phyloP scores from a whole-genome alignment of 495 filamentous ascomycete genomes.

The Clavariopsis aquatica region DNA sequence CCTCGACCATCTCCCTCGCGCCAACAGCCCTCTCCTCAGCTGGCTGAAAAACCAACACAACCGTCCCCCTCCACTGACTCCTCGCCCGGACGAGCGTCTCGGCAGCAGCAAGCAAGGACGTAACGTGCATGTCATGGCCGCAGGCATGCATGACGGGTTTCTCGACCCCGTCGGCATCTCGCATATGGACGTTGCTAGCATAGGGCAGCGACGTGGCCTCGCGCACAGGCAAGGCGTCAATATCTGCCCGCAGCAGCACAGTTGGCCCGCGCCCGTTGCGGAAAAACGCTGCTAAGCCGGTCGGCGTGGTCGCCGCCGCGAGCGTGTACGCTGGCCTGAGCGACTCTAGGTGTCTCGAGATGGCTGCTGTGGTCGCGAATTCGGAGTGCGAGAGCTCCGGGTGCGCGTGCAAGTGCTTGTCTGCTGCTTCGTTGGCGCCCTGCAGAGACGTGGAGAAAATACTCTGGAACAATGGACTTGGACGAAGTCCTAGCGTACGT shows the following conservation, averaged over 20 bases:
- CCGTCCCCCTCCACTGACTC: conserved; percentile 56
- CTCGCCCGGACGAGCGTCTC: conserved; percentile 48
- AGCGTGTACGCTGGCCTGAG: too few relatives aligned
- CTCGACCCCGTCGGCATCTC: conserved; percentile 48
- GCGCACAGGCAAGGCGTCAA: conserved; percentile 62
- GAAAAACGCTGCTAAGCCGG: too few relatives aligned
- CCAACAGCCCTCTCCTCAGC: conserved; percentile 59
- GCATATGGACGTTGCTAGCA: conserved; percentile 50
- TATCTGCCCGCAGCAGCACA: conserved; percentile 60
- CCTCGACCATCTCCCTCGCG: too few relatives aligned
- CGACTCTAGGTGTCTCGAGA: too few relatives aligned
- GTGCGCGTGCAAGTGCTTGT: too few relatives aligned
- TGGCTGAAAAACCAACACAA: conserved; percentile 63
- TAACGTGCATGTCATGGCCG: conserved; percentile 66
- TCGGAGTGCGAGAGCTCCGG: too few relatives aligned
- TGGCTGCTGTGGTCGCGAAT: too few relatives aligned
- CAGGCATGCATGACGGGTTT: conserved; percentile 68
- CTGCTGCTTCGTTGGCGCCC: too few relatives aligned
- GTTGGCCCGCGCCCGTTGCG: conserved; percentile 57
- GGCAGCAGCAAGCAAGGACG: conserved; percentile 54
- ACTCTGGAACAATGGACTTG: too few relatives aligned
- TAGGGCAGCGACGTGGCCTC: conserved; percentile 60
- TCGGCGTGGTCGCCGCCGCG: too few relatives aligned
- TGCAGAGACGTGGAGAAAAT: too few relatives aligned
- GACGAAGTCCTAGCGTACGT: too few relatives aligned